These are phyloP conservation scores for Lolium multiflorum DNA, from an alignment of 176 grass and related monocot genomes.

Conservation along the genomic window DNA sequence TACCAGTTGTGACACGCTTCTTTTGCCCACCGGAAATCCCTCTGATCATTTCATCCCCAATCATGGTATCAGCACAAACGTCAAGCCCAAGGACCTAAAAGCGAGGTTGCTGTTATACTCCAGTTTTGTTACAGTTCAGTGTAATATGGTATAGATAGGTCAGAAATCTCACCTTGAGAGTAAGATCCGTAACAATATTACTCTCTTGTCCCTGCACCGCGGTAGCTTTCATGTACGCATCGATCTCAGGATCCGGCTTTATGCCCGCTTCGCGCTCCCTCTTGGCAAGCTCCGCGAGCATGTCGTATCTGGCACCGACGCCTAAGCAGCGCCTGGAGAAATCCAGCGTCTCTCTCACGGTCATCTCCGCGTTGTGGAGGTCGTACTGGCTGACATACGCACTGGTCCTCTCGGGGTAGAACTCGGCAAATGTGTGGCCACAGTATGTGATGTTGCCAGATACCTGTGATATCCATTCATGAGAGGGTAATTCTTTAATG, in stretches of 20 bases:
- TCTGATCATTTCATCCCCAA: too few species aligned
- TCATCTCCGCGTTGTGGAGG: too few species aligned
- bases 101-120: not conserved
- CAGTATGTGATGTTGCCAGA: too few species aligned
- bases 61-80: too few species aligned
- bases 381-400: too few species aligned
- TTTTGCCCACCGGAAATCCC: too few species aligned
- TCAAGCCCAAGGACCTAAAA: constrained; percentile 60
- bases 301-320: too few species aligned
- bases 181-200: constrained; percentile 60
- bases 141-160: not conserved
- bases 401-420: too few species aligned
- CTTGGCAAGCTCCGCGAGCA: constrained; percentile 36
- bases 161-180: constrained; percentile 58
- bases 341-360: too few species aligned
- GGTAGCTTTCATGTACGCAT: constrained; percentile 63
- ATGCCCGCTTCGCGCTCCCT: constrained; percentile 68
- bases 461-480: not conserved
- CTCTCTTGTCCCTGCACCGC: constrained; percentile 36
- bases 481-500: not conserved
- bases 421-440: too few species aligned
- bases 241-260: constrained; percentile 73
- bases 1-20: constrained; percentile 22
- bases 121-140: not conserved
- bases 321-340: too few species aligned